These are phyloP conservation scores for Ramaria rubella DNA, from an alignment of 768 basidiomycete species.

Conservation along the genomic window DNA sequence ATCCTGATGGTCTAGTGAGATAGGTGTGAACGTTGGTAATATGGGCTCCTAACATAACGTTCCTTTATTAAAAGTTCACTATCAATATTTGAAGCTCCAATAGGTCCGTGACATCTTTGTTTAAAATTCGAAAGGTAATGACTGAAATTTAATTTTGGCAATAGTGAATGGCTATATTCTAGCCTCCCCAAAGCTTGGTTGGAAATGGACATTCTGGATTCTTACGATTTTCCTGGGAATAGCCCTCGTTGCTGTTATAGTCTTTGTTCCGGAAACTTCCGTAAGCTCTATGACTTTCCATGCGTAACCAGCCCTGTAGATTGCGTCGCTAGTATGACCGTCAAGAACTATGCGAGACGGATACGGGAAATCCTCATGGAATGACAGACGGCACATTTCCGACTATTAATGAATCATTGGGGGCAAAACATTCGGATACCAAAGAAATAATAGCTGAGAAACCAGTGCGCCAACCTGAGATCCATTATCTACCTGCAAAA, in stretches of 20 bases:
- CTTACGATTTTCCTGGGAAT: conserved; percentile 38
- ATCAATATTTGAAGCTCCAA: not conserved
- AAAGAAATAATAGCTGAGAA: not conserved
- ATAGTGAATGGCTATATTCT: conserved; percentile 43
- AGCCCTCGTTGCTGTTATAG: conserved; percentile 32
- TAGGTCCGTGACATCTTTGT: not conserved
- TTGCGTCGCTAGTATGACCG: not conserved
- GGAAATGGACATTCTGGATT: conserved; percentile 37
- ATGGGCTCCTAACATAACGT: not conserved
- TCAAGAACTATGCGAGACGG: not conserved
- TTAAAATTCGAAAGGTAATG: not conserved
- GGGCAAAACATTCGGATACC: not conserved
- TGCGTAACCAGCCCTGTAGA: not conserved
- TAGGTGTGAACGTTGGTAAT: not conserved
- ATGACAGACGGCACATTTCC: not conserved
- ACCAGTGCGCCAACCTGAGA: not conserved
- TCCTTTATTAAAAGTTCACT: not conserved
- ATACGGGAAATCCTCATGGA: not conserved
- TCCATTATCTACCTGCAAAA: not conserved
- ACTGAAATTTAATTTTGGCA: conserved; percentile 30
- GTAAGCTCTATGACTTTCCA: conserved; percentile 18
- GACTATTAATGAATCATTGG: no score
- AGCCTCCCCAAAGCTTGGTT: conserved; percentile 33
- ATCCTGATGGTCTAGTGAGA: not conserved
- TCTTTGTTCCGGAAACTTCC: conserved; percentile 35